Percentiles rank a stretch among this genome's conserved stretches.
These are phyloP conservation scores for Phaffomyces thermotolerans DNA, from an alignment of 805 yeast genomes.

Conservation along the genomic window DNA sequence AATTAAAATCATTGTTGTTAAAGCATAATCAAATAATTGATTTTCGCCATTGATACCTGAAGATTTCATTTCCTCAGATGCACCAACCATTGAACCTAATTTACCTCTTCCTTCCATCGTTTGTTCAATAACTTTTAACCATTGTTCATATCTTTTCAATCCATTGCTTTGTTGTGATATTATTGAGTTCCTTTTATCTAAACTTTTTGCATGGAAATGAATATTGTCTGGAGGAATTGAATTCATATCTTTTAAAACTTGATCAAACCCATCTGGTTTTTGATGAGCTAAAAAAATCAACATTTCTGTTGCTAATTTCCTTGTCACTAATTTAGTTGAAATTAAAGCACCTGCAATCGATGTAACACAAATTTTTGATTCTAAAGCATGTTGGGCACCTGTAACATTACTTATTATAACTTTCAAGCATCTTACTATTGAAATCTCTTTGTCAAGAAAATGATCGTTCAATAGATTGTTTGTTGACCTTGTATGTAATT, in stretches of 20 bases:
- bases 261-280: slow-evolving; percentile 44
- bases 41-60: slow-evolving; percentile 48
- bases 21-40: slow-evolving; percentile 61
- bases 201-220: slow-evolving; percentile 24
- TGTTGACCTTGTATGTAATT: slow-evolving; percentile 30
- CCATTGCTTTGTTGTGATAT: slow-evolving; percentile 16
- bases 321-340: slow-evolving; percentile 67
- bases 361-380: slow-evolving; percentile 40
- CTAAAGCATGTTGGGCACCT: slow-evolving; percentile 52
- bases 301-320: slow-evolving; percentile 76
- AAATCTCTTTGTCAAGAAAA: slow-evolving; percentile 61
- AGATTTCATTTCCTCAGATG: slow-evolving; percentile 67
- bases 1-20: slow-evolving; percentile 63
- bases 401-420: slow-evolving; percentile 59
- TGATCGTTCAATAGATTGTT: slow-evolving; percentile 29
- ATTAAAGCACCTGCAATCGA: slow-evolving; percentile 66
- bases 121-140: slow-evolving; percentile 60
- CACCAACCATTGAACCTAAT: slow-evolving; percentile 88
- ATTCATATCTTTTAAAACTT: slow-evolving; percentile 37
- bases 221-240: slow-evolving; percentile 23
- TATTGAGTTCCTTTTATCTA: slow-evolving; percentile 30
- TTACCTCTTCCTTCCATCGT: slow-evolving; percentile 82
- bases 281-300: slow-evolving; percentile 48
- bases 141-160: slow-evolving; percentile 53
- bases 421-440: slow-evolving; percentile 70